Evolutionary conservation across 352 stramenopile genomes (phyloP).

Genomic region (Globisporangium paddicum): DNA sequence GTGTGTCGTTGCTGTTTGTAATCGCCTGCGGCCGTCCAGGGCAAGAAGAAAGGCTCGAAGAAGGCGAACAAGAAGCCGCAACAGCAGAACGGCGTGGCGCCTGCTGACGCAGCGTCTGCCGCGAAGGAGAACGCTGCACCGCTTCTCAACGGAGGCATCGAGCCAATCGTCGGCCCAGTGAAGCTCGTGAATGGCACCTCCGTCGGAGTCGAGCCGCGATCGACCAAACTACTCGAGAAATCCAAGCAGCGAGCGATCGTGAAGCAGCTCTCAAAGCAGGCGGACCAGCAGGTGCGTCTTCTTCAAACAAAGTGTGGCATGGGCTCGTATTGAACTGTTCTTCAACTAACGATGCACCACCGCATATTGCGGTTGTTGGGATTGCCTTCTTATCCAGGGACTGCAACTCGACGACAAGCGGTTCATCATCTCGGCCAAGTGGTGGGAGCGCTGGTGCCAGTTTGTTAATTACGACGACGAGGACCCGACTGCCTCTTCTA

Average conservation of each 20-base stretch:
- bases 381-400: slow-evolving; percentile 17
- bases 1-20: neutral
- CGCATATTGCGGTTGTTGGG: neutral
- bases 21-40: neutral
- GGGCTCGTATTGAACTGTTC: neutral
- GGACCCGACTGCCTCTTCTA: neutral
- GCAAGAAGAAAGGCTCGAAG: slow-evolving; percentile 47
- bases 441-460: slow-evolving; percentile 78
- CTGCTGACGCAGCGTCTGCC: neutral
- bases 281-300: slow-evolving; percentile 37
- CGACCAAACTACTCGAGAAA: slow-evolving; percentile 22
- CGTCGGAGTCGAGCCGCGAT: slow-evolving; percentile 13
- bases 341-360: neutral
- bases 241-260: slow-evolving; percentile 52
- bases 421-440: slow-evolving; percentile 75
- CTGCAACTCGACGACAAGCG: slow-evolving; percentile 76
- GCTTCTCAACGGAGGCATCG: neutral
- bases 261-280: slow-evolving; percentile 51
- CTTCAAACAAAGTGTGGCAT: neutral
- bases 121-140: slow-evolving; percentile 4
- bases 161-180: neutral
- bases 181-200: slow-evolving; percentile 5
- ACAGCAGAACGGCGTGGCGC: slow-evolving; percentile 24
- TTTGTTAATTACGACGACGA: slow-evolving; percentile 58
- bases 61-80: slow-evolving; percentile 51